Evolutionary conservation across 176 grass and related monocot genomes (phyloP).

Genomic region (Hordeum marinum): DNA sequence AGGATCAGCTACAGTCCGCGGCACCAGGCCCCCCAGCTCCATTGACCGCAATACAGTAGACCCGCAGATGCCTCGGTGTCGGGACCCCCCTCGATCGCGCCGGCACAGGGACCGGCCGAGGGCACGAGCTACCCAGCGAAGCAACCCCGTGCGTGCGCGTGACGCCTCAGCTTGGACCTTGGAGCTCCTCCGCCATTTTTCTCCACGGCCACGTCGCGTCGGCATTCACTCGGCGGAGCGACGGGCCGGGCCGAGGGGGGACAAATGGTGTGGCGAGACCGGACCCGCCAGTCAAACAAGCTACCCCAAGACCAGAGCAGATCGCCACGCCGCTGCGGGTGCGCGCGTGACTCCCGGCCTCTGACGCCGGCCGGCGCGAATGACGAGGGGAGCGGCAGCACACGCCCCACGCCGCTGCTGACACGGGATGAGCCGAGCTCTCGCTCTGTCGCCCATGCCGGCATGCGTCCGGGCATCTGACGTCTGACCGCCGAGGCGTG

Average conservation of each 20-base stretch:
- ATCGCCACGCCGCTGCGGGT: background rate
- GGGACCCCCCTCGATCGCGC: background rate
- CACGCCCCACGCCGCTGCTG: background rate
- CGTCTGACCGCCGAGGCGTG: background rate
- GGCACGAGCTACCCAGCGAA: background rate
- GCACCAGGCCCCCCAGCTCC: background rate
- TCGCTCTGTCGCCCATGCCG: slow-evolving; percentile 21
- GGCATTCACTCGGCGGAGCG: background rate
- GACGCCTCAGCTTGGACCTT: background rate
- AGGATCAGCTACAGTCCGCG: background rate
- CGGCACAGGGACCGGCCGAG: background rate
- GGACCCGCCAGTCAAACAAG: slow-evolving; percentile 28
- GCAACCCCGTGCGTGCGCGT: background rate
- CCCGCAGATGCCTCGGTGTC: background rate
- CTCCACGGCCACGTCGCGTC: background rate
- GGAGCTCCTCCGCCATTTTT: background rate
- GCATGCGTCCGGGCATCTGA: slow-evolving; percentile 31
- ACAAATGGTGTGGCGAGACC: background rate
- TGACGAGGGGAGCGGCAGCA: slow-evolving; percentile 31
- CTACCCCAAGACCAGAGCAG: background rate
- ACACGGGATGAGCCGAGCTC: background rate
- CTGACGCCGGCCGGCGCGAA: slow-evolving; percentile 17
- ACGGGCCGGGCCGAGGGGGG: background rate
- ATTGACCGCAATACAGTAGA: background rate
- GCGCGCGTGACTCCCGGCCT: slow-evolving; percentile 9